phyloP scores from a whole-genome alignment of 208 protist species.

The Leishmania guyanensis region DNA sequence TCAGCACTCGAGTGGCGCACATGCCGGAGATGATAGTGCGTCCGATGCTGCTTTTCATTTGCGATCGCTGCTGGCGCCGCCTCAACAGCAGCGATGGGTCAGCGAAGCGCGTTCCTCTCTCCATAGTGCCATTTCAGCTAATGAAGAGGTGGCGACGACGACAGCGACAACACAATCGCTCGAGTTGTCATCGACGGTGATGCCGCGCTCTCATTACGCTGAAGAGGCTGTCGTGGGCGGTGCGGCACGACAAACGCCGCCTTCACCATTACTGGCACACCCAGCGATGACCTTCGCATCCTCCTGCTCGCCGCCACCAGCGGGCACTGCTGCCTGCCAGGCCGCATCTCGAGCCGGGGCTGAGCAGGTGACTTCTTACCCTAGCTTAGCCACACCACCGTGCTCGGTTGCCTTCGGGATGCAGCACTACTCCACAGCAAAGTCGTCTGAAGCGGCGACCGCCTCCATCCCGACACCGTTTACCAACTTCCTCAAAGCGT shows the following conservation, averaged over 20 bases:
- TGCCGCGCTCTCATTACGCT: slow-evolving; percentile 21
- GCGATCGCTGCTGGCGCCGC: neutral
- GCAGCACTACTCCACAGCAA: neutral
- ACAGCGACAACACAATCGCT: neutral
- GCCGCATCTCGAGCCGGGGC: neutral
- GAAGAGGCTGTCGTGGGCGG: neutral
- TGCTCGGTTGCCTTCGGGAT: neutral
- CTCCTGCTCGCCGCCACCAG: slow-evolving; percentile 19
- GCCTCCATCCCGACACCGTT: slow-evolving; percentile 16
- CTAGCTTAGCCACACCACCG: neutral
- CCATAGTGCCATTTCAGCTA: neutral
- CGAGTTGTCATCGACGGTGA: slow-evolving; percentile 13
- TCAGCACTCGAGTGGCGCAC: neutral
- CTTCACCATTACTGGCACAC: neutral
- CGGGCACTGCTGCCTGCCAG: slow-evolving; percentile 3
- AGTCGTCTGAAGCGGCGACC: too few species aligned
- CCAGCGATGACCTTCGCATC: neutral
- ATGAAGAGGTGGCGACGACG: neutral
- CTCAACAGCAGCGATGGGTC: neutral
- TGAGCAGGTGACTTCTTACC: neutral
- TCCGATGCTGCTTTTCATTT: neutral
- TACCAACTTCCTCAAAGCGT: slow-evolving; percentile 50
- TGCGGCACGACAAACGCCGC: neutral
- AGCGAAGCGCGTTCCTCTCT: neutral
- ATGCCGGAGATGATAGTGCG: too few species aligned